Percentiles rank a stretch among this genome's conserved stretches.
phyloP scores from a whole-genome alignment of 2,329 filamentous ascomycete species.

The Stemphylium beticola region DNA sequence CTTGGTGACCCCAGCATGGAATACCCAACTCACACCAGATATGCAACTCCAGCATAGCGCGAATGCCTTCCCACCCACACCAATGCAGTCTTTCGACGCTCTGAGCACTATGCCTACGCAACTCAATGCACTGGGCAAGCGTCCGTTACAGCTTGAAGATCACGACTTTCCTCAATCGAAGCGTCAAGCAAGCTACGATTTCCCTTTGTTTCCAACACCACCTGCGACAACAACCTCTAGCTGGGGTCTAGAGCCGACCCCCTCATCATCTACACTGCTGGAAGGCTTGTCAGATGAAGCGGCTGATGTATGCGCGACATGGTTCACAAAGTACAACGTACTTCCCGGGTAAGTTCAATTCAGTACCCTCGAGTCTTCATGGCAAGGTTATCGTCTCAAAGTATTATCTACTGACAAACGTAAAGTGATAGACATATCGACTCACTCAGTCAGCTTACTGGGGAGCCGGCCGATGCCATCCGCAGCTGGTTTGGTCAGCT shows the following conservation, averaged over 20 bases:
- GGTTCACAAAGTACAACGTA: slow-evolving; percentile 48
- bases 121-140: slow-evolving; percentile 35
- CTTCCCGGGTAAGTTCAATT: slow-evolving; percentile 32
- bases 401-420: not conserved
- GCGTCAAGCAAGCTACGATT: slow-evolving; percentile 37
- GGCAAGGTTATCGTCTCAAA: not conserved
- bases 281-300: slow-evolving; percentile 45
- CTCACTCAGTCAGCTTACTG: slow-evolving; percentile 45
- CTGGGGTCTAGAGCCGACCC: slow-evolving; percentile 34
- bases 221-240: slow-evolving; percentile 28
- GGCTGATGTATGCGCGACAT: slow-evolving; percentile 46
- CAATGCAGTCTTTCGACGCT: slow-evolving; percentile 35
- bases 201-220: slow-evolving; percentile 31
- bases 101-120: slow-evolving; percentile 34
- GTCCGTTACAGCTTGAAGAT: slow-evolving; percentile 37
- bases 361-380: not conserved
- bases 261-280: slow-evolving; percentile 25
- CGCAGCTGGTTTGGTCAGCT: slow-evolving; percentile 46
- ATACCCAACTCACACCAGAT: slow-evolving; percentile 30
- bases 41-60: slow-evolving; percentile 21
- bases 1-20: slow-evolving; percentile 34
- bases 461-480: slow-evolving; percentile 40
- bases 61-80: slow-evolving; percentile 34
- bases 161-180: slow-evolving; percentile 44
- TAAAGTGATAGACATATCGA: slow-evolving; percentile 45